Evolutionary conservation across 345 rosid genomes (phyloP).

Genomic region (Arabis alpina): DNA sequence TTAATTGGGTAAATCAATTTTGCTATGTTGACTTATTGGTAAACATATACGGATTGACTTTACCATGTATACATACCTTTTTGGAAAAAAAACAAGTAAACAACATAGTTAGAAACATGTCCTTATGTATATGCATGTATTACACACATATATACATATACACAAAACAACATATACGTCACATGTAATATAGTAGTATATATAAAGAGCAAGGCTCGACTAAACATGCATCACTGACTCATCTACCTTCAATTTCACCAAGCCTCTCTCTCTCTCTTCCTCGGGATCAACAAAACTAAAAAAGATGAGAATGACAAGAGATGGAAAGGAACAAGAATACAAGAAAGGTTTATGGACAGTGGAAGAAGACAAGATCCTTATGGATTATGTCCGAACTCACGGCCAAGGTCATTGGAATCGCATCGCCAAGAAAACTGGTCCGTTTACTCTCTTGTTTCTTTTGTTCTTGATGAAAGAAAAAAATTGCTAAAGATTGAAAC

Average conservation of each 20-base stretch:
- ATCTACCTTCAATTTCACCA: slow-evolving; percentile 20
- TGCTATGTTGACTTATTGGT: slow-evolving; percentile 25
- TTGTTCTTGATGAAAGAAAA: neutral
- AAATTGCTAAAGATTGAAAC: neutral
- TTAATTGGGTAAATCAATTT: slow-evolving; percentile 3
- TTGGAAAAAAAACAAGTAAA: neutral
- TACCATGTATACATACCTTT: neutral
- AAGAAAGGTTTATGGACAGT: slow-evolving; percentile 67
- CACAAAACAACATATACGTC: neutral
- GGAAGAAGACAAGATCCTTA: slow-evolving; percentile 66
- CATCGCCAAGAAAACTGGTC: slow-evolving; percentile 56
- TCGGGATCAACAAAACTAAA: slow-evolving; percentile 33
- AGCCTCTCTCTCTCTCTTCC: slow-evolving; percentile 26
- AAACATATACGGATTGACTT: slow-evolving; percentile 21
- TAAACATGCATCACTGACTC: slow-evolving; percentile 35
- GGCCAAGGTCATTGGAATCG: slow-evolving; percentile 69
- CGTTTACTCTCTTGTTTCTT: neutral
- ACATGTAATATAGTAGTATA: slow-evolving; percentile 18
- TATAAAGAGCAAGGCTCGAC: slow-evolving; percentile 27
- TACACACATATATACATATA: neutral
- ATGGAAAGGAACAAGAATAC: slow-evolving; percentile 42
- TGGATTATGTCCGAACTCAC: slow-evolving; percentile 52
- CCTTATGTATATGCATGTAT: neutral
- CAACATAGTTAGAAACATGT: neutral
- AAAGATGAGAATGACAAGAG: slow-evolving; percentile 37